Base-by-base conservation (phyloP, 257 asterid species). In the Rhazya stricta region DNA sequence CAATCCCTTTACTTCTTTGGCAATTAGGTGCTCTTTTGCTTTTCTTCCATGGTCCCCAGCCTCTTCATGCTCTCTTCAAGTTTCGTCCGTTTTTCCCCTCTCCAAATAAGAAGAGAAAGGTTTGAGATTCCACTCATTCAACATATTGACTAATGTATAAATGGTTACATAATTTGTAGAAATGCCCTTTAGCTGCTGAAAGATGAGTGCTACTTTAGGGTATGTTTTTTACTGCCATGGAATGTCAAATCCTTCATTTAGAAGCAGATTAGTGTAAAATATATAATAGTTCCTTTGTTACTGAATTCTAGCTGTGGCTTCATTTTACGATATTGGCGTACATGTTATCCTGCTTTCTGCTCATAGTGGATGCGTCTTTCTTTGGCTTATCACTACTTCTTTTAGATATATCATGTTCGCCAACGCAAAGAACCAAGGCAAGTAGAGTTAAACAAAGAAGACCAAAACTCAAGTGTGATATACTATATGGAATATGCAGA, bases 11-110 rank as follows among this genome's bases (percentile, higher is more conserved):
- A 25, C 56, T 62, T 12, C 67, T 58, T 41, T 56, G 79, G 74
- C 77, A 68, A 70, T 41, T 74, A 21, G 80, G 80, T 70, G 74
- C 46, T 16, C 76, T 68, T 74, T 78, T 58, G 61, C 51, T 75
- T 74, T 74, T 46, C 51, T 50, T 71, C 54, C 53, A 25, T 76
- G 63, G 69, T 41, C 76, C 69, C 61, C 15, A 19, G 46, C 29
- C 65, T 62, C 10, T 11, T 36, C 69, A 67, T 67, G 56, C 36
- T 82, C 9, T 73, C 34, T 63, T 78, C 77, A 74, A 77, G 71
- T 42, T 67, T 78, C 54, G 66, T 27, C 41, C 81, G 25, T 46
- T 56, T 56, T 74, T 27, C 2, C 48, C 23, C 23, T 29, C 63
- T 39, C 71, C 45, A 37, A 74, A 58, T 57, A 79, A 58, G 70